Percentiles rank a stretch among this genome's conserved stretches.
Evolutionary conservation across 768 basidiomycete genomes (phyloP).

Genomic region (Gloeophyllum trabeum): DNA sequence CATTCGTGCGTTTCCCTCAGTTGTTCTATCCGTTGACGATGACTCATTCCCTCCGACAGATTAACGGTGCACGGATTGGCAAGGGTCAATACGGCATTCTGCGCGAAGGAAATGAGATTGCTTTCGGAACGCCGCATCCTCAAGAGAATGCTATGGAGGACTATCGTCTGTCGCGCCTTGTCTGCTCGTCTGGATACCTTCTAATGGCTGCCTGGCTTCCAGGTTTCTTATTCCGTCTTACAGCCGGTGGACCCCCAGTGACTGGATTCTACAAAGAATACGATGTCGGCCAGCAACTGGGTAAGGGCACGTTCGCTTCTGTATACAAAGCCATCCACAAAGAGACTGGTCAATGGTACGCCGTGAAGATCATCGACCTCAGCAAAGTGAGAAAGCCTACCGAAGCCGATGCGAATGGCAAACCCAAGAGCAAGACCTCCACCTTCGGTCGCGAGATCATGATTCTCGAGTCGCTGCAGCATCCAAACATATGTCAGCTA

Average conservation of each 20-base stretch:
- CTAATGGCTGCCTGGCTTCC: neutral
- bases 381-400: slow-evolving; percentile 33
- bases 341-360: slow-evolving; percentile 61
- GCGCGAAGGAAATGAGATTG: slow-evolving; percentile 76
- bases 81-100: slow-evolving; percentile 44
- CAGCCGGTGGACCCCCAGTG: slow-evolving; percentile 34
- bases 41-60: slow-evolving; percentile 25
- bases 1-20: slow-evolving; percentile 36
- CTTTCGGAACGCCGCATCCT: slow-evolving; percentile 55
- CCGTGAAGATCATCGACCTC: slow-evolving; percentile 78
- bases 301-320: slow-evolving; percentile 86
- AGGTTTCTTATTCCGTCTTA: slow-evolving; percentile 70
- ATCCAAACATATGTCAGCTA: slow-evolving; percentile 75
- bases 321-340: slow-evolving; percentile 77
- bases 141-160: slow-evolving; percentile 48
- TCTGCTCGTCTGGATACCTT: neutral
- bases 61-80: slow-evolving; percentile 57
- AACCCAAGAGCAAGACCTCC: slow-evolving; percentile 10
- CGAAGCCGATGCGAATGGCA: slow-evolving; percentile 16
- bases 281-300: slow-evolving; percentile 61
- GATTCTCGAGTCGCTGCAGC: slow-evolving; percentile 66
- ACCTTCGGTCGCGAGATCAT: slow-evolving; percentile 62
- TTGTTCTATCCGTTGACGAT: neutral
- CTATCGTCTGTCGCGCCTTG: slow-evolving; percentile 42
- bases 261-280: slow-evolving; percentile 54